A percentile compares a stretch with the other conserved stretches of the same genome.
phyloP scores from a whole-genome alignment of 2,329 filamentous ascomycete species.

The Epichloe amarillans region DNA sequence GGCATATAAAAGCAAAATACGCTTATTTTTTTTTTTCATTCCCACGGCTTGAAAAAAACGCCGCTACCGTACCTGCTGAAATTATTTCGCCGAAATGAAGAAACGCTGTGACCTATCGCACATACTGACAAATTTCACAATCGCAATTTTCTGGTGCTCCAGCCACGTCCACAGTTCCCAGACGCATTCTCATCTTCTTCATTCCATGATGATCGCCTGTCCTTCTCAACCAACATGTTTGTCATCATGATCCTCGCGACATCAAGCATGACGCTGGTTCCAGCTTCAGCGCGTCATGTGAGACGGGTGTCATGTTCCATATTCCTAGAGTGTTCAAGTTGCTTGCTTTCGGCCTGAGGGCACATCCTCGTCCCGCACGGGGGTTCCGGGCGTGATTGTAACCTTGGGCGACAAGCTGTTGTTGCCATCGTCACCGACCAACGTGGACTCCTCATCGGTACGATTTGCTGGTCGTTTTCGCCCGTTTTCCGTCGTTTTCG shows the following conservation, averaged over 20 bases:
- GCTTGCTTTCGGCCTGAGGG: constrained; percentile 27
- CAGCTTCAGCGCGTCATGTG: constrained; percentile 20
- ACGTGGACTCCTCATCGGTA: constrained; percentile 4
- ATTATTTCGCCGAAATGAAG: not conserved
- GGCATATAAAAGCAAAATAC: not conserved
- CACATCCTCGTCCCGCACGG: constrained; percentile 20
- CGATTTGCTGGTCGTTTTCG: not conserved
- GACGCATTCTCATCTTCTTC: not conserved
- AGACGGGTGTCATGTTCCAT: constrained; percentile 21
- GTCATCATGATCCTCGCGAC: not conserved
- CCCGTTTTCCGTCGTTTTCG: not conserved
- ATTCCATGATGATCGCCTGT: not conserved
- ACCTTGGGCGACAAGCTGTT: constrained; percentile 5
- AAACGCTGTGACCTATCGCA: not conserved
- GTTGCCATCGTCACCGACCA: not conserved
- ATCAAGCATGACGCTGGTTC: not conserved
- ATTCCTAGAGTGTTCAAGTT: constrained; percentile 26
- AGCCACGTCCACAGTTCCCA: not conserved
- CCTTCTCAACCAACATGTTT: not conserved
- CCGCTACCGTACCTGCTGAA: not conserved
- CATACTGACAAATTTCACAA: not conserved
- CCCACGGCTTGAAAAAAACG: not conserved
- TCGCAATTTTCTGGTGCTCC: not conserved
- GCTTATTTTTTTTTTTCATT: not conserved
- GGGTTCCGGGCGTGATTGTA: constrained; percentile 24